phyloP scores from a whole-genome alignment of 2,329 filamentous ascomycete species.

The Sarocladium kiliense region DNA sequence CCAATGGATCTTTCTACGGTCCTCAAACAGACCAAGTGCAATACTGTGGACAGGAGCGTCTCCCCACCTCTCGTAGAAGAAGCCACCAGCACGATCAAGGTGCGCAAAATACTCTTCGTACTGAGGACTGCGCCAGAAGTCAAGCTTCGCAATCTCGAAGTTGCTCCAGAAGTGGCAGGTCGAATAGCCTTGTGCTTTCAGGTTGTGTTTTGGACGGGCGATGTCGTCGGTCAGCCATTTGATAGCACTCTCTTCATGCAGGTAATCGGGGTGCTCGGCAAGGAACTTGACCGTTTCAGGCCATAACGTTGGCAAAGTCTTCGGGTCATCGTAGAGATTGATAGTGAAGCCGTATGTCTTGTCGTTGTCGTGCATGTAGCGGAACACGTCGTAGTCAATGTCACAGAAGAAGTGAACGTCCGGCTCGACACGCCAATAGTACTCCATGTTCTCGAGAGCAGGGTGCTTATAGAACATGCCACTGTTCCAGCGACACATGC shows the following conservation, averaged over 20 bases:
- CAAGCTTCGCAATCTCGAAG: conserved; percentile 92
- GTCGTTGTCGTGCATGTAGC: conserved; percentile 96
- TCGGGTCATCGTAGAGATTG: conserved; percentile 87
- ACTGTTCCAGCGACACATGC: conserved; percentile 99
- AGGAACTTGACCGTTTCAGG: conserved; percentile 93
- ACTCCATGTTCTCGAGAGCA: conserved; percentile 73
- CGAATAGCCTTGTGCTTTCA: conserved; percentile 84
- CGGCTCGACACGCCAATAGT: conserved; percentile 98
- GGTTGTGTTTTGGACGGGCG: conserved; percentile 72
- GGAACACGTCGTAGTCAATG: conserved; percentile 96
- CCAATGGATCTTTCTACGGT: conserved; percentile 89
- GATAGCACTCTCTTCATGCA: conserved; percentile 80
- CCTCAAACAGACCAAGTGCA: conserved; percentile 86
- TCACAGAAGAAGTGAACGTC: conserved; percentile 99
- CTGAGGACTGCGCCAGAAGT: conserved; percentile 82
- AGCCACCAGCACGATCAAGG: conserved; percentile 91
- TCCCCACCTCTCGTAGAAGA: conserved; percentile 98
- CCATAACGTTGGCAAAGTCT: conserved; percentile 85
- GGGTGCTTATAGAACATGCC: conserved; percentile 97
- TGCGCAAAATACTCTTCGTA: conserved; percentile 98
- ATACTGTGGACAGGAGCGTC: conserved; percentile 97
- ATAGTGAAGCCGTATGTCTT: conserved; percentile 99
- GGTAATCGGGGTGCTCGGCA: conserved; percentile 72
- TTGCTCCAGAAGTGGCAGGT: conserved; percentile 99
- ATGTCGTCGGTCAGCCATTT: conserved; percentile 78